Evolutionary conservation across 495 filamentous ascomycete genomes (phyloP), one percentile per base, ranked within the genome.

Genomic region (Talaromyces stipitatus): DNA sequence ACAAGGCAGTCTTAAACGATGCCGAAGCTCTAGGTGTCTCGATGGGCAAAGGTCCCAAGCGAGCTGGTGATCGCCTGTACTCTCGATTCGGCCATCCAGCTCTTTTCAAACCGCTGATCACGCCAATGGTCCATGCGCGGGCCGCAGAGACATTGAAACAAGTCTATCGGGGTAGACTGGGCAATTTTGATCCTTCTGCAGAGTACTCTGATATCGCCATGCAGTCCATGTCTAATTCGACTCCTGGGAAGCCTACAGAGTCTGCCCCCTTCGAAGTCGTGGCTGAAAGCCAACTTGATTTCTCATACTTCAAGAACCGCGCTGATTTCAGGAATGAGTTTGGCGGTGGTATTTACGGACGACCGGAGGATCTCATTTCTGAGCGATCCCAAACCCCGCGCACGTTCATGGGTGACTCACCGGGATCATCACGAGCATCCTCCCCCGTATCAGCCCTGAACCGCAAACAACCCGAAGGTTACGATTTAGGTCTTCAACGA

Each of bases 61-160:
- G 80, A 58, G 69, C 74, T 2, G 83, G 77, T 41, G 91, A 95
- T 55, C 85, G 88, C 20, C 82, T 97, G 3, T 86, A 79, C 32
- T 78, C 85, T 38, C 84, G 90, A 38, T 98, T 96, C 69, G 91
- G 91, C 4, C 89, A 97, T 66, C 94, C 94, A 14, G 92, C 88
- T 11, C 82, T 98, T 18, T 95, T 89, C 72, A 88, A 87, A 62
- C 85, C 87, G 7, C 81, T 98, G 50, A 89, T 92, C 61, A 95
- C 90, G 0, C 94, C 94, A 0, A 98, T 98, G 94, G 92, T 98
- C 10, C 88, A 94, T 60, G 89, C 89, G 38, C 92, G 87, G 67
- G 90, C 91, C 16, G 85, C 91, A 58, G 88, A 91, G 51, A 78
- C 90, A 32, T 80, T 98, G 30, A 85, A 84, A 32, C 80, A 85